Conservation (phyloP, 768 basidiomycete species). For the Daedaleopsis nitida region DNA sequence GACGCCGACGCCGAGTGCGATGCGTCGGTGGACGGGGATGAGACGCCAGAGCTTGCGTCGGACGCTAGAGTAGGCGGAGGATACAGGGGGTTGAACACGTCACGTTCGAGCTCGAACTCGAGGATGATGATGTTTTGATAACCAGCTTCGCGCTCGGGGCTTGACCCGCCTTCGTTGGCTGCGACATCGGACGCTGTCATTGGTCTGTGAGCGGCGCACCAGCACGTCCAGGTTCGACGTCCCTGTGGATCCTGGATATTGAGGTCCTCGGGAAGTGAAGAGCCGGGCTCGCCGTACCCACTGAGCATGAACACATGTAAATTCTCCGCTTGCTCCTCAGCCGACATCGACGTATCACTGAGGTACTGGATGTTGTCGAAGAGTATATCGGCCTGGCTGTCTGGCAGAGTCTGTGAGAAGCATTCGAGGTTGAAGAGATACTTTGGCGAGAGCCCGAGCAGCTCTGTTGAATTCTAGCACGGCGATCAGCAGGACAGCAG, state of each 20-base stretch:
- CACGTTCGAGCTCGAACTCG: slow-evolving; percentile 80
- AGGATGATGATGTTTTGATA: slow-evolving; percentile 55
- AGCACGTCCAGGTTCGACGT: slow-evolving; percentile 62
- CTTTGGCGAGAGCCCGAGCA: slow-evolving; percentile 72
- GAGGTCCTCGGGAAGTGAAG: slow-evolving; percentile 34
- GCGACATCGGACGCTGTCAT: slow-evolving; percentile 23
- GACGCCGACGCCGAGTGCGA: slow-evolving; percentile 19
- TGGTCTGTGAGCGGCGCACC: slow-evolving; percentile 68
- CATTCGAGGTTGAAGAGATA: slow-evolving; percentile 74
- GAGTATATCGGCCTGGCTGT: slow-evolving; percentile 62
- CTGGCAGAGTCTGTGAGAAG: slow-evolving; percentile 69
- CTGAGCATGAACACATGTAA: slow-evolving; percentile 70
- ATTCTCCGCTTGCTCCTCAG: slow-evolving; percentile 46
- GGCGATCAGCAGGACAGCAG: not conserved
- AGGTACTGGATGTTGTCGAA: slow-evolving; percentile 78
- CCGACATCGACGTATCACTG: slow-evolving; percentile 45
- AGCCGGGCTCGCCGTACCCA: slow-evolving; percentile 72
- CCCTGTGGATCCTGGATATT: slow-evolving; percentile 32
- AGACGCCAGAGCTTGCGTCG: slow-evolving; percentile 21
- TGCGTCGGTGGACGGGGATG: slow-evolving; percentile 28
- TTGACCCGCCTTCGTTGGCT: not conserved
- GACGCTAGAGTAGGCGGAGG: slow-evolving; percentile 34
- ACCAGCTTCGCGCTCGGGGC: slow-evolving; percentile 2
- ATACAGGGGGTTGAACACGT: slow-evolving; percentile 70
- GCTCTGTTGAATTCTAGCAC: slow-evolving; percentile 65